phyloP scores from a whole-genome alignment of 352 stramenopile species.

The Pythium volutum region DNA sequence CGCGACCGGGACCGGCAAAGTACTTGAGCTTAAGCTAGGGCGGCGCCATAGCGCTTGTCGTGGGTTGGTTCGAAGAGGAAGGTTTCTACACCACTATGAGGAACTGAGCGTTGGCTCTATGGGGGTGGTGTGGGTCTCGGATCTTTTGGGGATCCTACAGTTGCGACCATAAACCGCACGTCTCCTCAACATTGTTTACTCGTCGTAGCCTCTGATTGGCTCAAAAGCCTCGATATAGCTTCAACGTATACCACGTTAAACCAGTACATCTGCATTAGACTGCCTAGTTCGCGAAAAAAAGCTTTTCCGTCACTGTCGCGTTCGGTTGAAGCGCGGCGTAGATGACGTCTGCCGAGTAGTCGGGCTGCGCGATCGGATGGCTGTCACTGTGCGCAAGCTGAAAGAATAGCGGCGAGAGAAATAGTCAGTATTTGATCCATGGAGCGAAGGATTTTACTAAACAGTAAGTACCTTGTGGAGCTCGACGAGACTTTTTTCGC shows the following conservation, averaged over 20 bases:
- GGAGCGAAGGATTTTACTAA: no score
- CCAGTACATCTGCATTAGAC: neutral
- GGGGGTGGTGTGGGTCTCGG: no score
- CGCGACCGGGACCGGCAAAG: conserved; percentile 44
- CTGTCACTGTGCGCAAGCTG: neutral
- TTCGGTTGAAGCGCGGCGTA: conserved; percentile 34
- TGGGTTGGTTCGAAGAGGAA: no score
- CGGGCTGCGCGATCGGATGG: conserved; percentile 16
- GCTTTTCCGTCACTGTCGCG: conserved; percentile 40
- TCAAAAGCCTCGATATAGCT: no score
- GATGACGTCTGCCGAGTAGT: conserved; percentile 44
- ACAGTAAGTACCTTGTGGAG: conserved; percentile 52
- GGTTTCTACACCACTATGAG: no score
- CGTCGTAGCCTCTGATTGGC: no score
- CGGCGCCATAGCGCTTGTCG: no score
- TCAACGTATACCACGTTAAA: neutral
- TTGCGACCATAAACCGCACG: no score
- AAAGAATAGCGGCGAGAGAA: neutral
- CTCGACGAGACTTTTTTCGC: conserved; percentile 33
- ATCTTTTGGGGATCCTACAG: no score
- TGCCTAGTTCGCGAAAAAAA: conserved; percentile 21
- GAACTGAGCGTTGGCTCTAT: no score
- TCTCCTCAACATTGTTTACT: no score
- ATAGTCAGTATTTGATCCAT: neutral
- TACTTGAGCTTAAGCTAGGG: conserved; percentile 55